phyloP scores from a whole-genome alignment of 495 filamentous ascomycete genomes.

The Penicillium antarcticum region DNA sequence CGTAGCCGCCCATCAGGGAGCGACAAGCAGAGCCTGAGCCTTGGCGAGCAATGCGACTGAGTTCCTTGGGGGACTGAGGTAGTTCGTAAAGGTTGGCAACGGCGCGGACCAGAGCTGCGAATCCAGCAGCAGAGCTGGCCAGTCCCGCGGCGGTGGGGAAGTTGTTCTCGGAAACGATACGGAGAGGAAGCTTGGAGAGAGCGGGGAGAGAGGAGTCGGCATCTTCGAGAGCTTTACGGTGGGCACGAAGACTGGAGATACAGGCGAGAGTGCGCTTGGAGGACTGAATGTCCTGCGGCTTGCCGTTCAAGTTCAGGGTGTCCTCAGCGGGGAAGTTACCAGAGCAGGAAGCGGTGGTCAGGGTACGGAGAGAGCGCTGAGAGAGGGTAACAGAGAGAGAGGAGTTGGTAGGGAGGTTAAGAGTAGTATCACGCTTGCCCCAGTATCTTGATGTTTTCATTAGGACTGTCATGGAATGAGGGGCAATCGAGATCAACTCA shows the following conservation, averaged over 20 bases:
- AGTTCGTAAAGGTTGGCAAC: conserved; percentile 91
- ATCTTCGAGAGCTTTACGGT: conserved; percentile 71
- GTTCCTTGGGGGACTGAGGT: conserved; percentile 68
- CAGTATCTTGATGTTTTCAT: conserved; percentile 67
- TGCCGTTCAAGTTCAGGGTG: conserved; percentile 79
- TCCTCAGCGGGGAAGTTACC: conserved; percentile 65
- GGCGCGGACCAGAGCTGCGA: conserved; percentile 88
- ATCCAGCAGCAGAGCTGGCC: conserved; percentile 87
- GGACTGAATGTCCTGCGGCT: conserved; percentile 71
- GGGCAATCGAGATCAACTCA: conserved; percentile 37
- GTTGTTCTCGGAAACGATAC: conserved; percentile 91
- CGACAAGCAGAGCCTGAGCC: conserved; percentile 93
- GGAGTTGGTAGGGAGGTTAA: conserved; percentile 96
- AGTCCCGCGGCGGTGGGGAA: conserved; percentile 98
- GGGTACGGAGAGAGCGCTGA: conserved; percentile 87
- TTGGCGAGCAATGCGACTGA: conserved; percentile 88
- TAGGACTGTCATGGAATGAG: conserved; percentile 18
- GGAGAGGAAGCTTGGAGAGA: conserved; percentile 69
- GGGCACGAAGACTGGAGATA: conserved; percentile 75
- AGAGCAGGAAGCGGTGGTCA: conserved; percentile 94
- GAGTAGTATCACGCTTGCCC: conserved; percentile 88
- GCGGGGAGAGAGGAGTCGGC: conserved; percentile 69
- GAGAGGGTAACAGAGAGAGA: conserved; percentile 95
- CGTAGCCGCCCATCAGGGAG: conserved; percentile 89
- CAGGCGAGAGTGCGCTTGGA: conserved; percentile 88